Evolutionary conservation across 495 filamentous ascomycete genomes (phyloP).

Genomic region (Opeltia flavorubescens): DNA sequence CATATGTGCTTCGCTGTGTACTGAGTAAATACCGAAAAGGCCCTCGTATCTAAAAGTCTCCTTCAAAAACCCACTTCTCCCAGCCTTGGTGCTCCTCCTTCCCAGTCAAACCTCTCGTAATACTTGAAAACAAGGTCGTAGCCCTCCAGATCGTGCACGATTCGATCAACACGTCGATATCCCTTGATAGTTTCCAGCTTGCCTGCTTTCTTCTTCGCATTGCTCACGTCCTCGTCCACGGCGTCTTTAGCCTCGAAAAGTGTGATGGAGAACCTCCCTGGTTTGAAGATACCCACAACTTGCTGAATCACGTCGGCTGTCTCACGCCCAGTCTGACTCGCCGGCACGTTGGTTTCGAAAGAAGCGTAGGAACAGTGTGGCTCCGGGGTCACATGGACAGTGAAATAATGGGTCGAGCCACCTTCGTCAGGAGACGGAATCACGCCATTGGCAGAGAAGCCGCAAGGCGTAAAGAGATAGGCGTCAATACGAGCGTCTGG

Average conservation of each 20-base stretch:
- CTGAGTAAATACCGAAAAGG: too few species aligned
- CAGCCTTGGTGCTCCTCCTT: conserved; percentile 59
- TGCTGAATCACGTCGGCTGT: conserved; percentile 85
- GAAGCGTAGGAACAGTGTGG: conserved; percentile 97
- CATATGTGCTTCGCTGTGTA: too few species aligned
- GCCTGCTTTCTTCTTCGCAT: conserved; percentile 26
- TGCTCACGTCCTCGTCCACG: conserved; percentile 24
- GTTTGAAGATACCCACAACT: conserved; percentile 89
- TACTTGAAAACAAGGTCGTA: conserved; percentile 96
- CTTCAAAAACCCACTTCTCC: conserved; percentile 40
- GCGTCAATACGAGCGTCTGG: conserved; percentile 92
- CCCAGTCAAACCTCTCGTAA: conserved; percentile 89
- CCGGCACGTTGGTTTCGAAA: conserved; percentile 98
- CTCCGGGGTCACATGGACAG: conserved; percentile 96
- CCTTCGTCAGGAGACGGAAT: conserved; percentile 61
- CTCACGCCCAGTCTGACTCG: conserved; percentile 70
- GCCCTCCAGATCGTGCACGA: conserved; percentile 93
- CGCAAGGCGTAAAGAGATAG: conserved; percentile 93
- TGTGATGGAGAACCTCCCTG: conserved; percentile 91
- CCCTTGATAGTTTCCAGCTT: conserved; percentile 72
- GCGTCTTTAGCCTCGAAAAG: conserved; percentile 79
- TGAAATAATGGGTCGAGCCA: conserved; percentile 81
- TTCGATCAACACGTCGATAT: conserved; percentile 83
- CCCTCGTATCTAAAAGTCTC: neutral
- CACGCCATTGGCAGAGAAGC: conserved; percentile 95